Percentiles rank a stretch among this genome's conserved stretches.
These are phyloP conservation scores for Linderniella brevidens DNA, from an alignment of 257 asterid genomes.

Conservation along the genomic window DNA sequence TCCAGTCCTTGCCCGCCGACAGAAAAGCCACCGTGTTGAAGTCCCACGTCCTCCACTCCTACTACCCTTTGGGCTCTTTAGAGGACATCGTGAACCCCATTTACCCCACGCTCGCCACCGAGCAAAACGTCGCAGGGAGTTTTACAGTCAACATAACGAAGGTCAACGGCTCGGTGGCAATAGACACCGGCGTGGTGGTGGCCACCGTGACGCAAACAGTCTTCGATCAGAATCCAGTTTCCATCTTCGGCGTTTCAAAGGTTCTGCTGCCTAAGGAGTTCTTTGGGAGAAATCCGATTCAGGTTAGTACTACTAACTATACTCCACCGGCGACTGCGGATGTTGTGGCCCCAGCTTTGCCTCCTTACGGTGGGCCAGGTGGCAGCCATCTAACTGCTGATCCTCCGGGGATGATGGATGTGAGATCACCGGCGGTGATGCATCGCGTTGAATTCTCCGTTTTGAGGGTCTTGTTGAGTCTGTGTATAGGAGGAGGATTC, in stretches of 20 bases:
- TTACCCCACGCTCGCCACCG: constrained; percentile 54
- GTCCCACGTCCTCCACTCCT: constrained; percentile 45
- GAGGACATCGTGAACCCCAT: constrained; percentile 48
- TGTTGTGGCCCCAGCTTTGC: constrained; percentile 20
- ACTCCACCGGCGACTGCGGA: constrained; percentile 18
- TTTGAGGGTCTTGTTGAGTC: too few species aligned
- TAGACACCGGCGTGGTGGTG: constrained; percentile 53
- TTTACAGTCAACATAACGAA: constrained; percentile 54
- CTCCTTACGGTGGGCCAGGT: constrained; percentile 30
- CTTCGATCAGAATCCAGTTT: constrained; percentile 79
- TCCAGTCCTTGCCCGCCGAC: constrained; percentile 42
- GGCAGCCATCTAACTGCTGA: constrained; percentile 34
- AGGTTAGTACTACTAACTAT: constrained; percentile 5
- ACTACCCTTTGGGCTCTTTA: constrained; percentile 44
- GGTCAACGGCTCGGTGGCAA: constrained; percentile 58
- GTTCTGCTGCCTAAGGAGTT: constrained; percentile 60
- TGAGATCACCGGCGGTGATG: constrained; percentile 22
- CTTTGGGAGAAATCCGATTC: constrained; percentile 48
- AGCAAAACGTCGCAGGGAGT: constrained; percentile 17
- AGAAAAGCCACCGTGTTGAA: constrained; percentile 31
- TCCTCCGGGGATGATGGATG: constrained; percentile 40
- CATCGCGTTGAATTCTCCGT: too few species aligned
- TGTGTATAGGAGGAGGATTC: too few species aligned
- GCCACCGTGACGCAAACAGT: constrained; percentile 79
- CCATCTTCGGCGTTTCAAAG: constrained; percentile 63